Evolutionary conservation across 2,329 filamentous ascomycete species (phyloP), one percentile per base, ranked within the genome.

Genomic region (Lecanicillium sp.): DNA sequence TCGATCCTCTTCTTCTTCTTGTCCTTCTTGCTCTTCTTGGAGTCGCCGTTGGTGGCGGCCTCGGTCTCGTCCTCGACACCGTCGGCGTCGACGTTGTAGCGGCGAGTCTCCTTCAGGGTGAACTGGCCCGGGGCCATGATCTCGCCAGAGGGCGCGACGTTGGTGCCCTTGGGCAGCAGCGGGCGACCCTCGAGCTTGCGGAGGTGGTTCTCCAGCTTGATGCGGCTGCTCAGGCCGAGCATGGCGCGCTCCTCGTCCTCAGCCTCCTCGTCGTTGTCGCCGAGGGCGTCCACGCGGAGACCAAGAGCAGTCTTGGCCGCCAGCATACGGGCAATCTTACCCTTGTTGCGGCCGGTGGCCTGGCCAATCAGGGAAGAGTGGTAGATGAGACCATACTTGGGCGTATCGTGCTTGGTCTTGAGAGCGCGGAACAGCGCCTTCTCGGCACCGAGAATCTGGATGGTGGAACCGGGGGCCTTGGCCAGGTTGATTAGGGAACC

Each of bases 341-440:
- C 93, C 84, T 98, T 98, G 77, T 97, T 97, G 75, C 89, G 91
- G 61, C 93, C 93, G 17, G 88, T 95, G 24, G 93, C 93, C 73
- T 98, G 93, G 37, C 93, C 94, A 56, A 98, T 94, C 38, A 98
- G 80, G 23, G 88, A 93, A 41, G 87, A 86, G 69, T 95, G 87
- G 72, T 93, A 94, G 66, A 94, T 88, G 55, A 95, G 78, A 78
- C 93, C 93, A 62, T 97, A 98, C 72, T 97, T 98, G 64, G 93
- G 93, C 32, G 93, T 98, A 64, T 96, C 90, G 69, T 97, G 91
- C 79, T 98, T 97, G 42, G 93, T 98, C 81, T 98, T 98, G 55
- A 98, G 78, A 17, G 93, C 93, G 62, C 93, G 84, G 84, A 98
- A 98, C 37, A 98, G 82, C 7, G 93, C 93, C 79, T 98, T 98